Evolutionary conservation across 2,329 filamentous ascomycete genomes (phyloP).

Genomic region (Sporothrix schenckii): DNA sequence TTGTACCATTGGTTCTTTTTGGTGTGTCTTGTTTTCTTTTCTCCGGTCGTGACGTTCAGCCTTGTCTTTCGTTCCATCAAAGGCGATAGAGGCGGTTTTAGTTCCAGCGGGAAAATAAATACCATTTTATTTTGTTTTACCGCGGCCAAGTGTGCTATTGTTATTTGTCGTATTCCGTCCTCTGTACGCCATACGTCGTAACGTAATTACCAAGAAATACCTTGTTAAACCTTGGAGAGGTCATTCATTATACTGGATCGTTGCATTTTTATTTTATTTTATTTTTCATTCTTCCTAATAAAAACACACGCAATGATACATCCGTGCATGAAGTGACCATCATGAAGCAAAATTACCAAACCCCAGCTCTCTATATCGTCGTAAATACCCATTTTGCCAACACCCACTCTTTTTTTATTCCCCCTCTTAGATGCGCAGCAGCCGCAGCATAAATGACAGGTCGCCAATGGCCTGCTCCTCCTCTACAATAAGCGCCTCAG

Average conservation of each 20-base stretch:
- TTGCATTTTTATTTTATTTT: no score
- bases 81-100: neutral
- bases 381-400: neutral
- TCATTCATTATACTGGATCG: no score
- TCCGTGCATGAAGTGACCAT: conserved; percentile 18
- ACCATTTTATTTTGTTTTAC: conserved; percentile 1
- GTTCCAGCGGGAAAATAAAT: conserved; percentile 9
- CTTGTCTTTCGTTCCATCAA: conserved; percentile 17
- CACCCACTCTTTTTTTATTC: neutral
- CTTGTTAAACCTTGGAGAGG: no score
- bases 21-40: neutral
- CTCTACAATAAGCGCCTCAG: conserved; percentile 69
- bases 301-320: conserved; percentile 4
- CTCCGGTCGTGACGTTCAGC: neutral
- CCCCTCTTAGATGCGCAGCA: conserved; percentile 31
- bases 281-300: no score
- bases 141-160: no score
- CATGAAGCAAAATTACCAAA: conserved; percentile 8
- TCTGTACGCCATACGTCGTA: no score
- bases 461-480: conserved; percentile 65
- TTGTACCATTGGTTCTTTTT: neutral
- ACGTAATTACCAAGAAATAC: no score
- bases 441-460: conserved; percentile 36
- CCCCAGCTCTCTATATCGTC: conserved; percentile 20
- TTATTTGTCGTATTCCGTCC: no score